These are phyloP conservation scores for sweet orange (Citrus sinensis) DNA, from an alignment of 345 rosid species.

Conservation along the genomic window DVS_A1.0 CM039167.1:8050001-8050500, in stretches of 20 bases:
- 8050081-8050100: too few species aligned
- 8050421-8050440: too few species aligned
- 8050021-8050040: too few species aligned
- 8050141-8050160: slow-evolving; percentile 14
- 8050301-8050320: slow-evolving; percentile 12
- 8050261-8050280: slow-evolving; percentile 19
- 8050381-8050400: not conserved
- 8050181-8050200: slow-evolving; percentile 33
- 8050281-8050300: slow-evolving; percentile 6
- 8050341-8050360: slow-evolving; percentile 17
- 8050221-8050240: slow-evolving; percentile 33
- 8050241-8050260: slow-evolving; percentile 32
- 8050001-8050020: too few species aligned
- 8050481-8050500: slow-evolving; percentile 26
- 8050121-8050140: not conserved
- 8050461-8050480: slow-evolving; percentile 10
- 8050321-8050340: slow-evolving; percentile 6
- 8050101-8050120: not conserved
- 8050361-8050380: slow-evolving; percentile 16
- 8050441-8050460: too few species aligned
- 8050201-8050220: slow-evolving; percentile 30
- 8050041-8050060: too few species aligned
- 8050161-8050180: slow-evolving; percentile 14
- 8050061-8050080: too few species aligned
- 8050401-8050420: too few species aligned